Percentiles rank a stretch among this genome's conserved stretches.
Conservation (phyloP, 2,329 filamentous ascomycete species). For the Dactylellina drechsleri region DNA sequence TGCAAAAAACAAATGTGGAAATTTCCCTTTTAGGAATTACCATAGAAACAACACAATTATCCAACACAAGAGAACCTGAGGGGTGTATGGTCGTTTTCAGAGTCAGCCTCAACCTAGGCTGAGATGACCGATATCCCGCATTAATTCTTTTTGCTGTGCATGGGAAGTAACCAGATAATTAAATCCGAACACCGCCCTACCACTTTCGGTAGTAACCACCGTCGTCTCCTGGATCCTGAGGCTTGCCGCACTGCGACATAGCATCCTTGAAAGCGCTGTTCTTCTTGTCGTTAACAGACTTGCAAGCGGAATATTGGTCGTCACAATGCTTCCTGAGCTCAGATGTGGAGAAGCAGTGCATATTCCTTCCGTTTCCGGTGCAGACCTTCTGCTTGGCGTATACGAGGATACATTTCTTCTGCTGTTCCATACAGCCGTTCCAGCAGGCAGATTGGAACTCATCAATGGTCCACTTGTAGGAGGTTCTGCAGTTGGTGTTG, state of each 20-base stretch:
- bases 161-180: too few relatives aligned
- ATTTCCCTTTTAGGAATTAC: too few relatives aligned
- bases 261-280: constrained; percentile 9
- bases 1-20: too few relatives aligned
- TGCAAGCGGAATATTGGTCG: constrained; percentile 6
- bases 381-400: not conserved
- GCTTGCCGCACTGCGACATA: constrained; percentile 1
- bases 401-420: constrained; percentile 10
- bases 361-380: not conserved
- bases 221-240: not conserved
- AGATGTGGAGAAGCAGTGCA: not conserved
- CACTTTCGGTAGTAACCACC: not conserved
- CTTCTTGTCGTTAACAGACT: not conserved
- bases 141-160: too few relatives aligned
- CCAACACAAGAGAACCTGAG: too few relatives aligned
- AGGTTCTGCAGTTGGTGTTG: constrained; percentile 11
- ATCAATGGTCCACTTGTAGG: constrained; percentile 7
- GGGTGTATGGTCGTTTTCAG: too few relatives aligned
- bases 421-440: constrained; percentile 32
- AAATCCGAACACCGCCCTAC: not conserved
- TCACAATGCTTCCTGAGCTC: constrained; percentile 6
- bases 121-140: too few relatives aligned
- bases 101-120: too few relatives aligned
- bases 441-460: constrained; percentile 21
- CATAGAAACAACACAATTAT: too few relatives aligned